phyloP scores from a whole-genome alignment of 352 stramenopile genomes.

The Thraustochytrium aureum region DNA sequence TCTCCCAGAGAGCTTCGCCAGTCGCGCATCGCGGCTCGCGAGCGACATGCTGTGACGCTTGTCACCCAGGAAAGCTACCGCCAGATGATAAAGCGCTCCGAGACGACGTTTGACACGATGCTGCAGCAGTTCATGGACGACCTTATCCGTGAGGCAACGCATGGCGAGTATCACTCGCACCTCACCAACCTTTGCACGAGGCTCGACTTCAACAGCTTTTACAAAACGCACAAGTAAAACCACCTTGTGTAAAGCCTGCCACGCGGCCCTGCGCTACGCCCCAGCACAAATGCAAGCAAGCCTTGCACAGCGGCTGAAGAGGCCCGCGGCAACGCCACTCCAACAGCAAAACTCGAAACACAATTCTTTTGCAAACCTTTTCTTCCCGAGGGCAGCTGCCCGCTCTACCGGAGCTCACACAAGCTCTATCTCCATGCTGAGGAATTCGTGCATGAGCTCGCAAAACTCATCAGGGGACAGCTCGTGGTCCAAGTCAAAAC shows the following conservation, averaged over 20 bases:
- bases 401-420: too few species aligned
- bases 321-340: too few species aligned
- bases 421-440: slow-evolving; percentile 18
- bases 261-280: too few species aligned
- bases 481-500: slow-evolving; percentile 29
- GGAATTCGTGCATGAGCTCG: slow-evolving; percentile 50
- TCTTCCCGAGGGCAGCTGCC: too few species aligned
- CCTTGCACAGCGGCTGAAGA: too few species aligned
- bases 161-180: slow-evolving; percentile 63
- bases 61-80: slow-evolving; percentile 55
- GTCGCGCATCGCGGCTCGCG: slow-evolving; percentile 31
- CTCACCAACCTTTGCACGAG: slow-evolving; percentile 70
- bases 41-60: slow-evolving; percentile 29
- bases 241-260: too few species aligned
- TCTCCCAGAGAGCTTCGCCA: slow-evolving; percentile 62
- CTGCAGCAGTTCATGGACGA: slow-evolving; percentile 82
- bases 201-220: slow-evolving; percentile 76
- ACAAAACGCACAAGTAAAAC: slow-evolving; percentile 49
- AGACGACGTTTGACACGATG: slow-evolving; percentile 79
- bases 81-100: slow-evolving; percentile 48
- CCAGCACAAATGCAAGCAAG: too few species aligned
- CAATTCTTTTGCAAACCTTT: too few species aligned
- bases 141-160: slow-evolving; percentile 61
- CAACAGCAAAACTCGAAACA: too few species aligned
- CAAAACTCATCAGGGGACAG: slow-evolving; percentile 38